These are phyloP conservation scores for Panaeolus cyanescens DNA, from an alignment of 768 basidiomycete species.

Conservation along the genomic window DNA sequence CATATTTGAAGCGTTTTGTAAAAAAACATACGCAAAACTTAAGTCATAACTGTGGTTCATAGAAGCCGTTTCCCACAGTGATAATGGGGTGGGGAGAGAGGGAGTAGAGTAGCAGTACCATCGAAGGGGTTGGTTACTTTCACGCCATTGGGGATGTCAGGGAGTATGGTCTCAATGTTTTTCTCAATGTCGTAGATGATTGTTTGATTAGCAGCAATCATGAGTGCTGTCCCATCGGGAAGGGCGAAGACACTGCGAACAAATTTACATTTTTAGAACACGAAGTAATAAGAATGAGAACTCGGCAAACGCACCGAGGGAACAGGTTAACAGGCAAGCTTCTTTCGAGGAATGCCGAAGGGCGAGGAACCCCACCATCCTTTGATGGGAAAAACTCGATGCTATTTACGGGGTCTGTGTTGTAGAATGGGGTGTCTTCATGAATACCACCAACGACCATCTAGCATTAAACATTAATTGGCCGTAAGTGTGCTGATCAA, in stretches of 20 bases:
- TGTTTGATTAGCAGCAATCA: conserved; percentile 42
- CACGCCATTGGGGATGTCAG: conserved; percentile 46
- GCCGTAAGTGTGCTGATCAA: background rate
- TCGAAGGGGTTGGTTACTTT: conserved; percentile 44
- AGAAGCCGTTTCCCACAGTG: no score
- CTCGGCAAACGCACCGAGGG: conserved; percentile 24
- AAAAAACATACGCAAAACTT: no score
- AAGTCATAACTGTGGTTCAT: no score
- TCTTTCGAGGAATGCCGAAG: conserved; percentile 26
- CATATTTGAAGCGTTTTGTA: no score
- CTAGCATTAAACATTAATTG: conserved; percentile 5
- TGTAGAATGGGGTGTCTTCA: conserved; percentile 54
- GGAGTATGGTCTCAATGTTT: conserved; percentile 39
- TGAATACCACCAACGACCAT: conserved; percentile 31
- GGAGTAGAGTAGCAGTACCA: conserved; percentile 37
- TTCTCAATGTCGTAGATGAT: conserved; percentile 42
- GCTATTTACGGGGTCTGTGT: conserved; percentile 54
- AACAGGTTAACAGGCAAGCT: conserved; percentile 28
- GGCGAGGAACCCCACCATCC: conserved; percentile 33
- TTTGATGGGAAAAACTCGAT: conserved; percentile 44
- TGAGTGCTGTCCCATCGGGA: conserved; percentile 42
- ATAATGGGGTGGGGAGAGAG: conserved; percentile 38
- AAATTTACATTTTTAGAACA: conserved; percentile 12
- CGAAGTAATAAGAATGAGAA: conserved; percentile 11
- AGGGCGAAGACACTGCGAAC: conserved; percentile 30